Conservation (phyloP, 345 rosid genomes). For the Leavenworthia alabamica region DNA sequence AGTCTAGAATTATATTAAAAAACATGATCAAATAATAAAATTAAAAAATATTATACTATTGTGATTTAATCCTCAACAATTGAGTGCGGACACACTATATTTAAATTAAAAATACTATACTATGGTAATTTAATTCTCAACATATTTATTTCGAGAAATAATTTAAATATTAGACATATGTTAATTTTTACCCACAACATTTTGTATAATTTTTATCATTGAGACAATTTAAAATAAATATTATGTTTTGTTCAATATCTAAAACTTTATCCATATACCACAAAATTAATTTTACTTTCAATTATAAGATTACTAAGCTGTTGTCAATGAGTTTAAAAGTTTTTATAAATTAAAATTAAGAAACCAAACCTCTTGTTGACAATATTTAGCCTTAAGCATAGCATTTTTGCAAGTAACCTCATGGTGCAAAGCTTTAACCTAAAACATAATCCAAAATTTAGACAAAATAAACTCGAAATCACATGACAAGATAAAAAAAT, state of each 20-base stretch:
- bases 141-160: background rate
- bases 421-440: conserved; percentile 23
- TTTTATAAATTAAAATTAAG: background rate
- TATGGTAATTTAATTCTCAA: too few relatives aligned
- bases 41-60: too few relatives aligned
- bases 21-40: too few relatives aligned
- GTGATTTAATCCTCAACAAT: too few relatives aligned
- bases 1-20: too few relatives aligned
- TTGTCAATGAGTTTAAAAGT: too few relatives aligned
- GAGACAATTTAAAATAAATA: background rate
- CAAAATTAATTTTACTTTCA: background rate
- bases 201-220: background rate
- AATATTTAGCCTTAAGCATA: conserved; percentile 15
- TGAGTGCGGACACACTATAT: too few relatives aligned
- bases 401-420: conserved; percentile 21
- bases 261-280: background rate
- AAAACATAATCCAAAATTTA: background rate
- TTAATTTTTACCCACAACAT: background rate
- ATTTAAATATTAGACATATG: background rate
- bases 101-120: too few relatives aligned
- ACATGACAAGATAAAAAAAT: background rate
- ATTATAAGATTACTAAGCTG: too few relatives aligned
- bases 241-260: background rate
- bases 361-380: conserved; percentile 16
- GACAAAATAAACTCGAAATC: background rate